Evolutionary conservation across 768 basidiomycete species (phyloP).

Genomic region (Agrocybe praecox): DNA sequence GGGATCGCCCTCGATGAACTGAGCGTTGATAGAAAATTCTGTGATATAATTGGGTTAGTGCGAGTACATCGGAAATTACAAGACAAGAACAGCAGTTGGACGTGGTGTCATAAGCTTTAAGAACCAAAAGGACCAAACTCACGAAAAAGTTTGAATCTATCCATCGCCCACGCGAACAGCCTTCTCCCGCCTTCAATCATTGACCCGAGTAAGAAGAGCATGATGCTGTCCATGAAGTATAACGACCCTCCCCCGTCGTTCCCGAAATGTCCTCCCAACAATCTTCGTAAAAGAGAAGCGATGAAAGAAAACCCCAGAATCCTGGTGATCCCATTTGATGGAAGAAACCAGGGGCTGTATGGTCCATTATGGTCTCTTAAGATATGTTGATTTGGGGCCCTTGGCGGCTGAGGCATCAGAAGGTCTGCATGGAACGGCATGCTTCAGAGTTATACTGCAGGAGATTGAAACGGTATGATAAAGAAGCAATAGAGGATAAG

Average conservation of each 20-base stretch:
- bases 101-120: not conserved
- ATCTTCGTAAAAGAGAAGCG: conserved; percentile 27
- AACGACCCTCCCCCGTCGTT: not conserved
- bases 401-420: no score
- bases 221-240: conserved; percentile 25
- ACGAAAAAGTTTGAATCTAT: conserved; percentile 28
- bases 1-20: conserved; percentile 40
- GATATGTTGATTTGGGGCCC: no score
- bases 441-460: no score
- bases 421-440: no score
- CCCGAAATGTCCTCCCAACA: conserved; percentile 1
- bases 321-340: conserved; percentile 4
- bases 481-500: no score
- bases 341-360: not conserved
- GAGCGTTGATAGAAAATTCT: conserved; percentile 42
- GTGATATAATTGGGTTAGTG: not conserved
- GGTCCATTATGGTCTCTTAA: no score
- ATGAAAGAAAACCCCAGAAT: conserved; percentile 39
- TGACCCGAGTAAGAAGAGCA: conserved; percentile 34
- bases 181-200: conserved; percentile 42
- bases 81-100: no score
- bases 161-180: conserved; percentile 39
- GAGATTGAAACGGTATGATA: no score
- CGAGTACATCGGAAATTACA: not conserved
- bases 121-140: not conserved